Percentiles rank a stretch among this genome's conserved stretches.
Evolutionary conservation across 495 filamentous ascomycete species (phyloP).

Genomic region (Diplogelasinospora grovesii): DNA sequence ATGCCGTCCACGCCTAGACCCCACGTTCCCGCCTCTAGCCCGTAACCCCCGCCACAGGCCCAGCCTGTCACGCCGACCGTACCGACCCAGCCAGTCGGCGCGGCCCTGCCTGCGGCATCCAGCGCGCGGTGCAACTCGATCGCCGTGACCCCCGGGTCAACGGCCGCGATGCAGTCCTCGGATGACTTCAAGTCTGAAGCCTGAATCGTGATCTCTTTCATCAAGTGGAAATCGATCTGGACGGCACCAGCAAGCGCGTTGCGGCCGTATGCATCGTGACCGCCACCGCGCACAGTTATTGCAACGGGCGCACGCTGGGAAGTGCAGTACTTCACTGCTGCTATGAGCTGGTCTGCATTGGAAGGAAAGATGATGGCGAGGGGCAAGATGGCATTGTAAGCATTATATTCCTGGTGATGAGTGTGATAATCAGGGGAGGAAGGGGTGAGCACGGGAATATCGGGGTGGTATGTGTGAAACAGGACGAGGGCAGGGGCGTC

Average conservation of each 20-base stretch:
- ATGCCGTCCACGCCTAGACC: slow-evolving; percentile 36
- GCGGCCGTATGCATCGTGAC: neutral
- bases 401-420: no score
- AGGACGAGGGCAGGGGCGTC: no score
- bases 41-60: slow-evolving; percentile 34
- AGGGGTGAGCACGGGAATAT: no score
- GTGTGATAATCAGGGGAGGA: no score
- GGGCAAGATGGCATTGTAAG: no score
- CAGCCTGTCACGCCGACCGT: slow-evolving; percentile 32
- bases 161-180: neutral
- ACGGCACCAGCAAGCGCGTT: neutral
- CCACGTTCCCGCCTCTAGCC: slow-evolving; percentile 21
- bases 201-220: slow-evolving; percentile 25
- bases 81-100: slow-evolving; percentile 21
- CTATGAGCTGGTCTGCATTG: neutral
- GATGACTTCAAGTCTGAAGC: no score
- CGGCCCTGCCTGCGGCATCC: neutral
- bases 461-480: no score
- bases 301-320: neutral
- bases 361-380: neutral
- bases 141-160: neutral
- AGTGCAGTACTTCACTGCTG: neutral
- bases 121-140: neutral
- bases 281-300: neutral
- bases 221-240: neutral